Evolutionary conservation across 352 stramenopile species (phyloP), one percentile per base, ranked within the genome.

Genomic region (Phytophthora nicotianae): DNA sequence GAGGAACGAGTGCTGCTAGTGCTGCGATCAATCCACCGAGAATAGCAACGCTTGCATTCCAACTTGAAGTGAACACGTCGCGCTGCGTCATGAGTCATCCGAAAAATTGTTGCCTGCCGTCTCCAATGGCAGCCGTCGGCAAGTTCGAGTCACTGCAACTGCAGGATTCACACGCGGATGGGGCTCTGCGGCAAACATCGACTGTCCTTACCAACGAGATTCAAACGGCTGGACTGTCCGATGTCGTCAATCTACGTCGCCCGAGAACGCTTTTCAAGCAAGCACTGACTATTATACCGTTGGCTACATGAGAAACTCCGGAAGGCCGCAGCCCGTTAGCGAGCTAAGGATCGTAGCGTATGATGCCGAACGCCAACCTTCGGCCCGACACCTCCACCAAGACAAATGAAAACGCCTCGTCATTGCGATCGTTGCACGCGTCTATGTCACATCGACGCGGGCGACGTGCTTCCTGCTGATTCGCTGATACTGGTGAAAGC

Each of bases 61-160:
- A 55, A 52, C 27, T 58, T 64, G 57, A 64, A 64, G 57, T 47
- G 17, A 42, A 6, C 54, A 42, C 45, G 56, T 52, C 57, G 38
- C 6, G 47, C 37, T 27, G 57, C 57, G 57, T 65, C 57, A 59
- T 50, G 41, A 59, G 23, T 55, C 16, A 57, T 38, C 35, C 50
- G 50, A 38, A 46, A 33, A 37, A n/a, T 56, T 40, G 13, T 32
- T 19, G 47, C n/a, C 21, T n/a, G 9, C 29, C 10, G 45, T 50
- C 24, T 38, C 29, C 47, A 53, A 53, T 48, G 35, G 50, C 50
- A 55, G 19, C 20, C 19, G 29, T 55, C 32, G 32, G 17, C 11
- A 19, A 55, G 17, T 14, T 21, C 48, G 19, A 55, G 32, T 55
- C 32, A 38, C 32, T 35, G 32, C 10, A 38, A n/a, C 32, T 38